Evolutionary conservation across 2,329 filamentous ascomycete genomes (phyloP).

Genomic region (Colletotrichum falcatum): DNA sequence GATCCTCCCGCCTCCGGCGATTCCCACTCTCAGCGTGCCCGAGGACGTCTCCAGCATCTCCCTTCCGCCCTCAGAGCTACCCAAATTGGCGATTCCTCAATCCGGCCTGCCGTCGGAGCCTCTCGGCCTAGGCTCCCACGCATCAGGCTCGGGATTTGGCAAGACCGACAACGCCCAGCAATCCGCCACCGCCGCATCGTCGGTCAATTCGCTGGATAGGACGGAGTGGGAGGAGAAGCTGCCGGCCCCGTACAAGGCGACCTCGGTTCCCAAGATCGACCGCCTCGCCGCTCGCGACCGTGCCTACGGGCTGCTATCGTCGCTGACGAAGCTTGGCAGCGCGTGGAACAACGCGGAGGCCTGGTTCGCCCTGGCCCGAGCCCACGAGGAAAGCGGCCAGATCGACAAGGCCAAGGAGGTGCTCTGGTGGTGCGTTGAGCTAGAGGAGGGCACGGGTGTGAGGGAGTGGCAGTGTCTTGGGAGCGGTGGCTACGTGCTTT

Average conservation of each 20-base stretch:
- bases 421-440: constrained; percentile 96
- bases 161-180: constrained; percentile 39
- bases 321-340: constrained; percentile 84
- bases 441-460: constrained; percentile 87
- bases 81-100: constrained; percentile 22
- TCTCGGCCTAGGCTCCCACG: constrained; percentile 56
- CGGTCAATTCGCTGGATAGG: constrained; percentile 38
- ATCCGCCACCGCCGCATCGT: constrained; percentile 27
- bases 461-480: constrained; percentile 82
- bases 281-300: constrained; percentile 90
- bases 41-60: constrained; percentile 45
- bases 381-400: constrained; percentile 89
- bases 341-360: constrained; percentile 95
- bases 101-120: constrained; percentile 57
- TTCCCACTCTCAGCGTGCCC: constrained; percentile 57
- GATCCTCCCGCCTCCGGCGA: constrained; percentile 69
- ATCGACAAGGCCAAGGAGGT: constrained; percentile 90
- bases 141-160: constrained; percentile 29
- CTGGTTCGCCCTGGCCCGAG: constrained; percentile 89
- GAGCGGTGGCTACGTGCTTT: constrained; percentile 74
- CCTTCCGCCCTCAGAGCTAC: constrained; percentile 21
- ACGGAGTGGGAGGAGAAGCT: constrained; percentile 55
- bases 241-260: constrained; percentile 65
- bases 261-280: constrained; percentile 78
- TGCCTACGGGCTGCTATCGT: constrained; percentile 84